Evolutionary conservation across 179 eudicot genomes (phyloP), one percentile per base, ranked within the genome.

Genomic region (Silene coronaria): DNA sequence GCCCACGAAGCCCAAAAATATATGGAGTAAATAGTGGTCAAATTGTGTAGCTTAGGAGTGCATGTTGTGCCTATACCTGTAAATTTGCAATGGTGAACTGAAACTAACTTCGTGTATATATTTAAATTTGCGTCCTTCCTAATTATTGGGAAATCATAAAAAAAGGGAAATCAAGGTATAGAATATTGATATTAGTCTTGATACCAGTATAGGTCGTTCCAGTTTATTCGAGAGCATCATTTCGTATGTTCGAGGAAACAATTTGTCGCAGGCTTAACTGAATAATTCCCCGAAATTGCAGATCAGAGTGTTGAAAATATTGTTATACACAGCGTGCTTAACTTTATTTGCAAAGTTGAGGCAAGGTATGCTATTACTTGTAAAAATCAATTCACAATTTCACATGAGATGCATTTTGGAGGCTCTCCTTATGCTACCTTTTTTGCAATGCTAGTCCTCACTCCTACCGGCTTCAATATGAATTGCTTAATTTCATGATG

Each of bases 401-500:
- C n/a, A n/a, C 24, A 28, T 62, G 11, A 38, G 14, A 28, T 64
- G 67, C 32, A 19, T 71, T 16, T 65, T 67, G 75, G 13, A 67
- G 62, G 13, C 61, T 58, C 77, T 73, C 77, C 81, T 85, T 71
- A 85, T 76, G 48, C 64, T 36, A 51, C 58, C 17, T 17, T 16
- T 79, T 57, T 82, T 74, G 57, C 6, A 62, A 76, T 77, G 80
- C 83, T 75, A 92, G 99, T 80, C 86, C 95, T 78, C 74, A 78
- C 45, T 92, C 97, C 53, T 90, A 86, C 84, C 87, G 87, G 74
- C 88, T 95, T 51, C 95, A 92, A 79, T 87, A 84, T 63, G 97
- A 91, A 81, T 87, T 95, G 80, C 97, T 92, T 72, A 86, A 89
- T 80, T 90, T 95, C 88, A 77, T 91, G 89, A 89, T 95, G 62